Conservation (phyloP, 1,284 basidiomycete genomes). For the Boletus nobilissimus region DNA sequence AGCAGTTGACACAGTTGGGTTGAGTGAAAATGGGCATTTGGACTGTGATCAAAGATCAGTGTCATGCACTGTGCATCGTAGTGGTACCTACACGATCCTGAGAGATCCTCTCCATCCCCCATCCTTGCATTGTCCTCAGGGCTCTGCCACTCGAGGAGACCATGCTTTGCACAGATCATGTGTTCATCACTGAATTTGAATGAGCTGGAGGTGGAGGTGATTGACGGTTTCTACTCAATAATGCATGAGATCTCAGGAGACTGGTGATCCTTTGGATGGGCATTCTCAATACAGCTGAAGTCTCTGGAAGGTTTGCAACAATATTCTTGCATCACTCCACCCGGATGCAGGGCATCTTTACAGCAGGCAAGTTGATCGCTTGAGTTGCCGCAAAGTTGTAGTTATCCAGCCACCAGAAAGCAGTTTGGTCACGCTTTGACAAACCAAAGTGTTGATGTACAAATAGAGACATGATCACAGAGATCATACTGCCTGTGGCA, state of each 20-base stretch:
- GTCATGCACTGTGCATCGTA: neutral
- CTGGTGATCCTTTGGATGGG: conserved; percentile 44
- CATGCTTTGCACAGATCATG: conserved; percentile 71
- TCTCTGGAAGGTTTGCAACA: conserved; percentile 49
- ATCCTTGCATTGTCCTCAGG: conserved; percentile 70
- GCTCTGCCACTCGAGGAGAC: conserved; percentile 71
- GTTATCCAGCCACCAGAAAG: conserved; percentile 76
- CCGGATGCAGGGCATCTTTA: conserved; percentile 64
- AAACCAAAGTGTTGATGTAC: conserved; percentile 30
- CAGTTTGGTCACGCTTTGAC: neutral
- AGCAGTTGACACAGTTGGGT: conserved; percentile 61
- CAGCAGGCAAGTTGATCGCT: conserved; percentile 67
- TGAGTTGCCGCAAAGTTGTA: conserved; percentile 85
- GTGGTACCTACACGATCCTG: conserved; percentile 60
- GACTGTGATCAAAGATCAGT: conserved; percentile 50
- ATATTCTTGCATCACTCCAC: conserved; percentile 72
- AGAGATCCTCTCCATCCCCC: conserved; percentile 71
- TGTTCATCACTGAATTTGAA: conserved; percentile 70
- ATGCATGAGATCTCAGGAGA: conserved; percentile 57
- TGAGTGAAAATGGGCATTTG: conserved; percentile 66
- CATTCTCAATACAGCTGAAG: conserved; percentile 42
- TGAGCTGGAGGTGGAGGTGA: conserved; percentile 65
- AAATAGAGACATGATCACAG: conserved; percentile 65
- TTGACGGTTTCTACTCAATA: conserved; percentile 64
- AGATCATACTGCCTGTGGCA: conserved; percentile 81